phyloP scores from a whole-genome alignment of 768 basidiomycete species.

The Auricularia cornea region DNA sequence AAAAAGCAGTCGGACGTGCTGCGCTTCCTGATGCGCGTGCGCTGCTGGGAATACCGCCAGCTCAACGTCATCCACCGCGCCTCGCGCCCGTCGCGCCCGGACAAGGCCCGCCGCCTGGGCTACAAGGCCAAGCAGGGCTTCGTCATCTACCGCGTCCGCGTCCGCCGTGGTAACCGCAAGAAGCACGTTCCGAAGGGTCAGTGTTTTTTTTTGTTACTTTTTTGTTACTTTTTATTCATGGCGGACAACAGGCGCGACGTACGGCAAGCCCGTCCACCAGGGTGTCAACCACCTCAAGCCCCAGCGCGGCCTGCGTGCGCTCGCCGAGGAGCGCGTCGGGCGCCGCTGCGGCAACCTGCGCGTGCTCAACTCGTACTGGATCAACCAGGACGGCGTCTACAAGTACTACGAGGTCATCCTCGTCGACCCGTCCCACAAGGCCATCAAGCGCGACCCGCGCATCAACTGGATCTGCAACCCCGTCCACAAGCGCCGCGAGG shows the following conservation, averaged over 20 bases:
- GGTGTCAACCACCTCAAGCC: constrained; percentile 99
- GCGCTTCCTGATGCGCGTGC: constrained; percentile 94
- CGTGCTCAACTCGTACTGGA: constrained; percentile 98
- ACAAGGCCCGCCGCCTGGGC: constrained; percentile 96
- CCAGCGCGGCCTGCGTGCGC: constrained; percentile 87
- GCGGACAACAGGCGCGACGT: constrained; percentile 93
- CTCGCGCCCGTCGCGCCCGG: constrained; percentile 94
- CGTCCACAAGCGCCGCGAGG: constrained; percentile 97
- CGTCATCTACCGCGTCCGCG: constrained; percentile 94
- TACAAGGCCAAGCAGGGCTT: constrained; percentile 99
- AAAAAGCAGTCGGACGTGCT: constrained; percentile 97
- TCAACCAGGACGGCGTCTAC: constrained; percentile 98
- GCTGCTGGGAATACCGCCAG: constrained; percentile 99
- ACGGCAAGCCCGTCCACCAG: constrained; percentile 97
- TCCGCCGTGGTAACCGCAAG: constrained; percentile 97
- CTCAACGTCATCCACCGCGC: constrained; percentile 97
- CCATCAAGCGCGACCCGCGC: constrained; percentile 89
- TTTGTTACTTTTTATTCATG: too few relatives aligned
- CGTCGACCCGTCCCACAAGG: constrained; percentile 92
- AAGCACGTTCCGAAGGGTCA: constrained; percentile 95
- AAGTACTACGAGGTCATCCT: constrained; percentile 99
- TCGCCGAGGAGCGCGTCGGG: constrained; percentile 97
- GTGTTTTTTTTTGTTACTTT: constrained; percentile 9
- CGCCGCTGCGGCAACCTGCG: constrained; percentile 92
- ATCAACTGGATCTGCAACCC: constrained; percentile 99